Conservation (phyloP, 208 protist species). For the Acanthamoeba sp. region DNA sequence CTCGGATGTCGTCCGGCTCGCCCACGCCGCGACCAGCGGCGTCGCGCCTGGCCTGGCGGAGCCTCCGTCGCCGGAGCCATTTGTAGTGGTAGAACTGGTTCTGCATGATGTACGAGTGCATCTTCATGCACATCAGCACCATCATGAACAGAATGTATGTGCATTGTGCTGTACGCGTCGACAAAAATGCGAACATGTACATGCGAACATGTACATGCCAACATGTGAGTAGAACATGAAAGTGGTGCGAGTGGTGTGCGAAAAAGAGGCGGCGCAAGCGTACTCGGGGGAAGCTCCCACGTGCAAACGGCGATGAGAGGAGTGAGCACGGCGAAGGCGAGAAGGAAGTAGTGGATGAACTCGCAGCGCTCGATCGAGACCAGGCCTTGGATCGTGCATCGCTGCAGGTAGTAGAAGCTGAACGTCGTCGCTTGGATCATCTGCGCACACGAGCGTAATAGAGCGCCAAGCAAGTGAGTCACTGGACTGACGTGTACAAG, state of each 20-base stretch:
- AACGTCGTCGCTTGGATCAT: slow-evolving; percentile 26
- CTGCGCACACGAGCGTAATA: background rate
- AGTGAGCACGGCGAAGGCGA: background rate
- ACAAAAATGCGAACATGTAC: background rate
- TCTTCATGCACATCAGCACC: slow-evolving; percentile 67
- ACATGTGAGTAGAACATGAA: background rate
- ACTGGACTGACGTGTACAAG: too few relatives aligned
- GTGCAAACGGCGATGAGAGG: background rate
- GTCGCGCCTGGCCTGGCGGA: background rate
- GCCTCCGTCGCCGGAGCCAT: background rate
- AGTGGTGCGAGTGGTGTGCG: too few relatives aligned
- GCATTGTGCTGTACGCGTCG: slow-evolving; percentile 40
- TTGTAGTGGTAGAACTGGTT: slow-evolving; percentile 49
- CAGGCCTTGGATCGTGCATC: background rate
- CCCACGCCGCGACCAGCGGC: background rate
- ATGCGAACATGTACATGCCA: background rate
- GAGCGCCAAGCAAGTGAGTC: too few relatives aligned
- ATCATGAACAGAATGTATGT: slow-evolving; percentile 55
- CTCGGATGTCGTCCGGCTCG: background rate
- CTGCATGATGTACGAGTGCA: slow-evolving; percentile 70
- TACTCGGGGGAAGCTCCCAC: slow-evolving; percentile 16
- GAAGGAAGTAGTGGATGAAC: slow-evolving; percentile 53
- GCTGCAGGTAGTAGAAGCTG: slow-evolving; percentile 32
- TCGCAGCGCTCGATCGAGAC: slow-evolving; percentile 16
- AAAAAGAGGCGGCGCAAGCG: background rate